These are phyloP conservation scores for Penicillium malachiteum DNA, from an alignment of 495 filamentous ascomycete species.

Conservation along the genomic window DNA sequence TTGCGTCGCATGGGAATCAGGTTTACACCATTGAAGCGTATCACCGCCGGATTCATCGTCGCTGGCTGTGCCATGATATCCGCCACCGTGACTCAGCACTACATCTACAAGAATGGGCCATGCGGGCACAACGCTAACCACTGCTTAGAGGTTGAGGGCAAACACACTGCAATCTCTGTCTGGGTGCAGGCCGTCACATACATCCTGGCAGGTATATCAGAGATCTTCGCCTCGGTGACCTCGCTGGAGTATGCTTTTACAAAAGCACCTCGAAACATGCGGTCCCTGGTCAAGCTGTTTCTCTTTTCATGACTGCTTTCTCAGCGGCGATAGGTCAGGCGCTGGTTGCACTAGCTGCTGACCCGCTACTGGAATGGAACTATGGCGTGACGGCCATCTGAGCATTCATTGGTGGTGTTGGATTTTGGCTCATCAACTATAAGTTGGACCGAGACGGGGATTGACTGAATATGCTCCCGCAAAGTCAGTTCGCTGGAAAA, in stretches of 20 bases:
- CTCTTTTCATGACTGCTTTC: slow-evolving; percentile 69
- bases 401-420: slow-evolving; percentile 54
- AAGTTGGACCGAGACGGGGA: slow-evolving; percentile 64
- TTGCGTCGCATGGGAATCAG: slow-evolving; percentile 61
- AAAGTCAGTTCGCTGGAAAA: slow-evolving; percentile 20
- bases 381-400: slow-evolving; percentile 64
- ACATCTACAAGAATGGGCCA: slow-evolving; percentile 63
- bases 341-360: slow-evolving; percentile 60
- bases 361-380: slow-evolving; percentile 66
- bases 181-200: slow-evolving; percentile 65
- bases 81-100: slow-evolving; percentile 64
- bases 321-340: slow-evolving; percentile 68
- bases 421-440: slow-evolving; percentile 63
- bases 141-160: slow-evolving; percentile 33
- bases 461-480: slow-evolving; percentile 51
- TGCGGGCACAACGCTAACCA: slow-evolving; percentile 56
- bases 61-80: slow-evolving; percentile 63
- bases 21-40: slow-evolving; percentile 72
- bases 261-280: slow-evolving; percentile 78
- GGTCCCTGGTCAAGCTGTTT: slow-evolving; percentile 68
- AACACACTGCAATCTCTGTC: slow-evolving; percentile 54
- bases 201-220: slow-evolving; percentile 67
- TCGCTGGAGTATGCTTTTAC: slow-evolving; percentile 72
- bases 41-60: slow-evolving; percentile 64
- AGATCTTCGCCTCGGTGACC: slow-evolving; percentile 68